Evolutionary conservation across 768 basidiomycete genomes (phyloP).

Genomic region (Tephrocybe rancida): DNA sequence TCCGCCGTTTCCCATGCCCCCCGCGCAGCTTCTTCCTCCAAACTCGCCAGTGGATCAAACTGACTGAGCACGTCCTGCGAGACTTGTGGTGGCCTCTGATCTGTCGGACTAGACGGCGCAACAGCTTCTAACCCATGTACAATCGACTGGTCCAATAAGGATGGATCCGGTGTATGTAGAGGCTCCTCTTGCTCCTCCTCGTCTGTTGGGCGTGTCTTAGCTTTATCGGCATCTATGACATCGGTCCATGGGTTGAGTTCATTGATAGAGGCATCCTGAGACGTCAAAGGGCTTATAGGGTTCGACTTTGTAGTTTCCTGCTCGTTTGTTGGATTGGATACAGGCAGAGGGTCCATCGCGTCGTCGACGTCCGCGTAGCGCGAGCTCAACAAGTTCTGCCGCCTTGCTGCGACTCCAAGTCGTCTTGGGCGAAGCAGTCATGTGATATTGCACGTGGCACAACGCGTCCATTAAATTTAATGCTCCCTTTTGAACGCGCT

Average conservation of each 20-base stretch:
- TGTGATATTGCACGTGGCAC: not conserved
- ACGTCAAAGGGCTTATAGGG: not conserved
- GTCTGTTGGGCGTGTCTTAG: conserved; percentile 13
- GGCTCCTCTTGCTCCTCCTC: conserved; percentile 25
- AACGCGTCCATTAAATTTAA: too few species aligned
- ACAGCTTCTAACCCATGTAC: conserved; percentile 36
- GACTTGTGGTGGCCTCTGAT: conserved; percentile 23
- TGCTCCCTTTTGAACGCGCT: too few species aligned
- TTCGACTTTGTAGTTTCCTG: not conserved
- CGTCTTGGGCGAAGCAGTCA: not conserved
- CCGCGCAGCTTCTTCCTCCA: conserved; percentile 59
- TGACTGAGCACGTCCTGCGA: conserved; percentile 54
- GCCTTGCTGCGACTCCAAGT: not conserved
- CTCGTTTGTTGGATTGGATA: not conserved
- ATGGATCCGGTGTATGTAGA: conserved; percentile 44
- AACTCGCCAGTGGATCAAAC: conserved; percentile 68
- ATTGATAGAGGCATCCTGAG: conserved; percentile 17
- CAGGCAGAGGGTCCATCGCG: conserved; percentile 6
- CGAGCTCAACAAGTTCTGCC: not conserved
- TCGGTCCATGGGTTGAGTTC: conserved; percentile 46
- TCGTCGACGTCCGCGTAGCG: conserved; percentile 17
- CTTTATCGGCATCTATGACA: conserved; percentile 20
- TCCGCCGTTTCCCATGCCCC: conserved; percentile 68
- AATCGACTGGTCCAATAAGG: conserved; percentile 41
- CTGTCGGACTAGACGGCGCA: conserved; percentile 17